These are phyloP conservation scores for Fusarium denticulatum DNA, from an alignment of 2,329 filamentous ascomycete genomes.

Conservation along the genomic window DNA sequence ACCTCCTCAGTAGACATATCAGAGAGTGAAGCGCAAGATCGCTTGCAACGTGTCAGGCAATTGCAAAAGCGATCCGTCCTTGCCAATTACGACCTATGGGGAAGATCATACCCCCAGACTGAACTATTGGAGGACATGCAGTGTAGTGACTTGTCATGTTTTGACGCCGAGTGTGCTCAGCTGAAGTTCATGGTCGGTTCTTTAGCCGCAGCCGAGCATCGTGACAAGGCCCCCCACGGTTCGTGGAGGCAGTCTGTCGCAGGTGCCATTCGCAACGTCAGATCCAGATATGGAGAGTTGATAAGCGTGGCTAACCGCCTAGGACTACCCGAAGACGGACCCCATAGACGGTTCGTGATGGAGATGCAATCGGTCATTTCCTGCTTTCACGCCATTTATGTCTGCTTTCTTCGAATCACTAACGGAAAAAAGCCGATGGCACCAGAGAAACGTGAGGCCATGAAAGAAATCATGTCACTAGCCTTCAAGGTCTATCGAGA, in stretches of 20 bases:
- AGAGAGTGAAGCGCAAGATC: neutral
- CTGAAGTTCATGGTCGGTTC: neutral
- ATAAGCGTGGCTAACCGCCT: neutral
- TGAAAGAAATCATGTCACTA: neutral
- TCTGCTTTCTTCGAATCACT: neutral
- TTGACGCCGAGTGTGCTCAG: neutral
- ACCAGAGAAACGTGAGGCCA: neutral
- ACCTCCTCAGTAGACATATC: neutral
- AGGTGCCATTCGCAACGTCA: neutral
- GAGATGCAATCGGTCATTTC: neutral
- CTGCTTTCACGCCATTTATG: neutral
- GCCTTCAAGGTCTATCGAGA: neutral
- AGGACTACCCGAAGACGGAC: neutral
- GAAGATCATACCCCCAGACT: neutral
- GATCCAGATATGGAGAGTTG: neutral
- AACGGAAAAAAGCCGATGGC: neutral
- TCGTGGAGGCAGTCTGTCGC: neutral
- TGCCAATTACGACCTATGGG: neutral
- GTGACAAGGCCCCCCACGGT: neutral
- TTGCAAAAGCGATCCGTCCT: neutral
- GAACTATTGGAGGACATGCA: neutral
- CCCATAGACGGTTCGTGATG: neutral
- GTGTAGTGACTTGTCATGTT: neutral
- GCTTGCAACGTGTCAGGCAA: neutral
- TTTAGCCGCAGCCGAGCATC: neutral